Conservation (phyloP, 176 grass and related monocot species). For the Cocos nucifera region DNA sequence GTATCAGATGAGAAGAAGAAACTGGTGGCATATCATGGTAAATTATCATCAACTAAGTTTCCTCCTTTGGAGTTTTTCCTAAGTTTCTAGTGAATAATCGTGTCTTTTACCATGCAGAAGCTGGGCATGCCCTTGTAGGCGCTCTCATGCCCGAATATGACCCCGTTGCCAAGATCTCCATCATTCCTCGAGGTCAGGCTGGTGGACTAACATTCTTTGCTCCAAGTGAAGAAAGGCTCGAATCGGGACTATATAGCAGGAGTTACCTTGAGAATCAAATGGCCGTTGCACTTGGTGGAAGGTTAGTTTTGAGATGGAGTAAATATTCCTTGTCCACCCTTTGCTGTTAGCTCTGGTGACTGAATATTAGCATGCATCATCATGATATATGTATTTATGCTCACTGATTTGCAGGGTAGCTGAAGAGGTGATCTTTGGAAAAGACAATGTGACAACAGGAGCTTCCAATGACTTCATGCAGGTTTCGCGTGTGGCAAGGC, state of each 20-base stretch:
- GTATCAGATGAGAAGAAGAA: slow-evolving; percentile 93
- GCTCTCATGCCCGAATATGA: slow-evolving; percentile 99
- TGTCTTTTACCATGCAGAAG: slow-evolving; percentile 38
- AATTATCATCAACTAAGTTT: not conserved
- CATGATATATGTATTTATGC: too few species aligned
- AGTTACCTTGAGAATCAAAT: slow-evolving; percentile 99
- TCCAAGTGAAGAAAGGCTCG: slow-evolving; percentile 87
- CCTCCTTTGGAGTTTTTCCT: not conserved
- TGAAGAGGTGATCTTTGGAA: slow-evolving; percentile 96
- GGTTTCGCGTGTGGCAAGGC: slow-evolving; percentile 87
- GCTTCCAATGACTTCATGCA: slow-evolving; percentile 98
- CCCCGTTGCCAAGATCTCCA: slow-evolving; percentile 95
- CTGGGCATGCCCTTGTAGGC: slow-evolving; percentile 89
- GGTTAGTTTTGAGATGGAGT: slow-evolving; percentile 19
- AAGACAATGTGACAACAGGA: slow-evolving; percentile 87
- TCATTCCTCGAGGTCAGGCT: slow-evolving; percentile 88
- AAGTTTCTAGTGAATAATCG: not conserved
- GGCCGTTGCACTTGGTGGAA: slow-evolving; percentile 97
- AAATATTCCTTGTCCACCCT: too few species aligned
- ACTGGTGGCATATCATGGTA: slow-evolving; percentile 97
- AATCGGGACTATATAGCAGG: slow-evolving; percentile 89
- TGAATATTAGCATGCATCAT: too few species aligned
- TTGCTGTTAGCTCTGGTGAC: too few species aligned
- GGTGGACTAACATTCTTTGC: slow-evolving; percentile 98
- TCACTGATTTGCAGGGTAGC: slow-evolving; percentile 58